phyloP scores from a whole-genome alignment of 1,284 basidiomycete species.

The Tilletia horrida region DNA sequence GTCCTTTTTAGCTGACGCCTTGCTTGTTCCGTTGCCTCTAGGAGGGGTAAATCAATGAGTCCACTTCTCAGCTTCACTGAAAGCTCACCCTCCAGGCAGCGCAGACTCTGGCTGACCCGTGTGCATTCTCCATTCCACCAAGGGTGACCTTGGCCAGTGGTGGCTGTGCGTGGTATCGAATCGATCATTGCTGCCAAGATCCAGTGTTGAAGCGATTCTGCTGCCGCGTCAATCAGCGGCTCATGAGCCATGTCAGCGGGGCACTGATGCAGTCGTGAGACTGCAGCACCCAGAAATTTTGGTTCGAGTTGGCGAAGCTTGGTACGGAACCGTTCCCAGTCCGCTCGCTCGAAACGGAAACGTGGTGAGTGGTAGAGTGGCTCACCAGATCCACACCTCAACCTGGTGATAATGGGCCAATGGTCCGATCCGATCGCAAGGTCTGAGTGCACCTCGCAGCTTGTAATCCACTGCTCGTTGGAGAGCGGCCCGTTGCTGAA shows the following conservation, averaged over 20 bases:
- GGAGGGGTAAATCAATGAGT: not conserved
- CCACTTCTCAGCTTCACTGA: not conserved
- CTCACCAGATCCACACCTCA: not conserved
- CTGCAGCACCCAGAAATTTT: not conserved
- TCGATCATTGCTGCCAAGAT: not conserved
- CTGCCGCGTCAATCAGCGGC: not conserved
- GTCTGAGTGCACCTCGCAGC: not conserved
- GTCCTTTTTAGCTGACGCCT: not conserved
- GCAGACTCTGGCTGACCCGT: not conserved
- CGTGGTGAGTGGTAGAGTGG: not conserved
- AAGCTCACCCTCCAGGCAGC: not conserved
- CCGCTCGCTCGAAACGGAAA: constrained; percentile 6
- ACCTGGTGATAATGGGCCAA: not conserved
- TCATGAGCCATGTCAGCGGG: not conserved
- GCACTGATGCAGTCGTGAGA: too few species aligned
- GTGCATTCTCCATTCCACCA: constrained; percentile 5
- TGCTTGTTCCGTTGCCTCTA: not conserved
- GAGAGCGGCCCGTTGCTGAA: not conserved
- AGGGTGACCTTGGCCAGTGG: constrained; percentile 1
- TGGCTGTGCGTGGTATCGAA: not conserved
- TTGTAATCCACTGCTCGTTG: not conserved
- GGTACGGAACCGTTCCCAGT: not conserved
- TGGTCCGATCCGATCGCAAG: constrained; percentile 9
- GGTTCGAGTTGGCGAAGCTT: not conserved
- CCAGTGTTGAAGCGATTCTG: not conserved